Conservation (phyloP, 1,284 basidiomycete genomes). For the Melampsora americana region DNA sequence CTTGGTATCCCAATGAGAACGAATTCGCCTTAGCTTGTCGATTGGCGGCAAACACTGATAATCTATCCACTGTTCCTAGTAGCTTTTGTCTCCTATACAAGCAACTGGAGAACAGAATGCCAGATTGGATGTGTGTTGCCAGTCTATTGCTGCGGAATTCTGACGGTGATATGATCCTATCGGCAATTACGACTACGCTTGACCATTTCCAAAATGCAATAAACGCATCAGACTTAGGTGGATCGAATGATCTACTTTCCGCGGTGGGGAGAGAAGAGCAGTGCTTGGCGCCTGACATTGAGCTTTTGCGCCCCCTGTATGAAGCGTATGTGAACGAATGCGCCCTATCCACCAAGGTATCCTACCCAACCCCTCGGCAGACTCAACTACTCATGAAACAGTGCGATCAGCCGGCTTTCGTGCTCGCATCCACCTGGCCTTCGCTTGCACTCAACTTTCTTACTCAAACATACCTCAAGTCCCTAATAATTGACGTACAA, state of each 20-base stretch:
- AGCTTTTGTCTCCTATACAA: slow-evolving; percentile 18
- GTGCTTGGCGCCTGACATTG: not conserved
- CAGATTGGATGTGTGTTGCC: slow-evolving; percentile 8
- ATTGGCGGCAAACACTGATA: slow-evolving; percentile 24
- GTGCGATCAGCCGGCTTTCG: slow-evolving; percentile 25
- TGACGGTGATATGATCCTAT: slow-evolving; percentile 20
- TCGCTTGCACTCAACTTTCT: slow-evolving; percentile 39
- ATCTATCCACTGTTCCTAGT: slow-evolving; percentile 34
- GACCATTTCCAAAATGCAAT: not conserved
- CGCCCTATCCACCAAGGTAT: slow-evolving; percentile 11
- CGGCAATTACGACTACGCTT: not conserved
- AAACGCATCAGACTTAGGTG: not conserved
- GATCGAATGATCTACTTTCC: not conserved
- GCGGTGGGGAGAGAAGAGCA: not conserved
- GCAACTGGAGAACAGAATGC: not conserved
- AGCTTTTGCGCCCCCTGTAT: slow-evolving; percentile 23
- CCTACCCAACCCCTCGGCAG: slow-evolving; percentile 32
- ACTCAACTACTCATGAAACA: slow-evolving; percentile 27
- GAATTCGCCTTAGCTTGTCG: slow-evolving; percentile 21
- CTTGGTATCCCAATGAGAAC: not conserved
- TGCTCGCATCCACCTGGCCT: slow-evolving; percentile 40
- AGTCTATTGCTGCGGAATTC: slow-evolving; percentile 38
- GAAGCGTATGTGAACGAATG: slow-evolving; percentile 32
- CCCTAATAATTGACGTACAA: not conserved
- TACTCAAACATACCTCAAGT: slow-evolving; percentile 14